phyloP scores from a whole-genome alignment of 257 asterid species.

The Ophiorrhiza pumila region DNA sequence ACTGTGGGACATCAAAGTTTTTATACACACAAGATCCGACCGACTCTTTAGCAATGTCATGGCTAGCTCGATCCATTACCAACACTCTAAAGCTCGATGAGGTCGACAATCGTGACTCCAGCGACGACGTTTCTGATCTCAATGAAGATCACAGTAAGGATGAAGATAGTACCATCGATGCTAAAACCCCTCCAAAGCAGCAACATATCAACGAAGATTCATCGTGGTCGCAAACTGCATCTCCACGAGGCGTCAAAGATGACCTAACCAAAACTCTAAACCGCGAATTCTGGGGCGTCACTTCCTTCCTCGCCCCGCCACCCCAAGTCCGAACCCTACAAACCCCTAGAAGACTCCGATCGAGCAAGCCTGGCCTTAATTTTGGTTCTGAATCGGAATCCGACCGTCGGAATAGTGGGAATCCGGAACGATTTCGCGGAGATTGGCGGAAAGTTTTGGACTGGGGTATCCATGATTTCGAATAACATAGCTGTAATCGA shows the following conservation, averaged over 20 bases:
- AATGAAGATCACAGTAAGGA: background rate
- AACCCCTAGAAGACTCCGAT: conserved; percentile 1
- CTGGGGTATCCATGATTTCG: conserved; percentile 75
- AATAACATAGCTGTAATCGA: conserved; percentile 79
- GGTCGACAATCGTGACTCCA: conserved; percentile 32
- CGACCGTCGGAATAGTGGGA: conserved; percentile 39
- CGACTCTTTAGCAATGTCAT: conserved; percentile 56
- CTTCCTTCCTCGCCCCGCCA: conserved; percentile 95
- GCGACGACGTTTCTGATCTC: conserved; percentile 14
- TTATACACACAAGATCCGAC: too few species aligned
- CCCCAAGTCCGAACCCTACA: conserved; percentile 49
- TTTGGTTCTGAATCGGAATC: conserved; percentile 17
- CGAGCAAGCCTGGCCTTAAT: background rate
- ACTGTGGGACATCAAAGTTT: too few species aligned
- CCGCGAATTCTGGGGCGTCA: conserved; percentile 97
- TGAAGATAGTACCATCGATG: background rate
- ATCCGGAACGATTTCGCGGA: conserved; percentile 85
- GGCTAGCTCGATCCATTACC: conserved; percentile 95
- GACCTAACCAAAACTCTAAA: conserved; percentile 78
- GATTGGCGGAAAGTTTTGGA: conserved; percentile 90
- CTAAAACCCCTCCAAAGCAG: conserved; percentile 26
- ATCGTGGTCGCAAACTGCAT: conserved; percentile 42
- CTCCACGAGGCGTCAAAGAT: conserved; percentile 87
- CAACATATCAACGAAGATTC: conserved; percentile 31
- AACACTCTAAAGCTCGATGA: conserved; percentile 75